Evolutionary conservation across 495 filamentous ascomycete species (phyloP).

Genomic region (Penicillium bovifimosum): DNA sequence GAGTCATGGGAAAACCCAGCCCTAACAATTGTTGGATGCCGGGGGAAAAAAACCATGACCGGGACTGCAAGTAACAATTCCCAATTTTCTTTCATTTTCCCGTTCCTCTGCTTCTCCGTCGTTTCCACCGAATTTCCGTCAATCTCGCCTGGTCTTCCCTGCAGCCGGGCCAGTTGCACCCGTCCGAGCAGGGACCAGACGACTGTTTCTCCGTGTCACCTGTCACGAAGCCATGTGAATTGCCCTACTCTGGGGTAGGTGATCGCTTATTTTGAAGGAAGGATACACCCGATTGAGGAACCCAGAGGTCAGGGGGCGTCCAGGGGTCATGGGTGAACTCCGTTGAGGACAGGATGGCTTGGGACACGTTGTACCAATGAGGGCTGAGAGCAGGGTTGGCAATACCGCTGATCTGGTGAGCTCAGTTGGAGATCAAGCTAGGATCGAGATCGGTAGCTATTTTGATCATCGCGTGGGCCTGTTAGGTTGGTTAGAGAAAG

Average conservation of each 20-base stretch:
- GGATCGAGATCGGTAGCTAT: neutral
- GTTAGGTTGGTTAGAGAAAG: neutral
- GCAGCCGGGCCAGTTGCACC: neutral
- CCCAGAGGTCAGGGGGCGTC: neutral
- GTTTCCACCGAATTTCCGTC: neutral
- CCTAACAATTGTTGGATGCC: neutral
- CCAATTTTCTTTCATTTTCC: neutral
- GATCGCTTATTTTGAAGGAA: neutral
- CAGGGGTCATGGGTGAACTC: neutral
- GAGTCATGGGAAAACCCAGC: conserved; percentile 2
- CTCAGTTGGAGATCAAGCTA: neutral
- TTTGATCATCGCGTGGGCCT: neutral
- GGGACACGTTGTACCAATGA: neutral
- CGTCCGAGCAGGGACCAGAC: neutral
- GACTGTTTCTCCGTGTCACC: neutral
- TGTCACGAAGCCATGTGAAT: neutral
- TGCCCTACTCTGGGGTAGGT: neutral
- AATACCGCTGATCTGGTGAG: neutral
- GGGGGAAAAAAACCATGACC: conserved; percentile 3
- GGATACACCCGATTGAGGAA: neutral
- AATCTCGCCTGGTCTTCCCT: neutral
- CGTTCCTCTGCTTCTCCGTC: neutral
- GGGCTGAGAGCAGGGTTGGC: neutral
- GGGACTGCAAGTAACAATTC: neutral
- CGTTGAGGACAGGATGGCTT: neutral